Evolutionary conservation across 2,329 filamentous ascomycete genomes (phyloP).

Genomic region (Clonostachys sp.): DNA sequence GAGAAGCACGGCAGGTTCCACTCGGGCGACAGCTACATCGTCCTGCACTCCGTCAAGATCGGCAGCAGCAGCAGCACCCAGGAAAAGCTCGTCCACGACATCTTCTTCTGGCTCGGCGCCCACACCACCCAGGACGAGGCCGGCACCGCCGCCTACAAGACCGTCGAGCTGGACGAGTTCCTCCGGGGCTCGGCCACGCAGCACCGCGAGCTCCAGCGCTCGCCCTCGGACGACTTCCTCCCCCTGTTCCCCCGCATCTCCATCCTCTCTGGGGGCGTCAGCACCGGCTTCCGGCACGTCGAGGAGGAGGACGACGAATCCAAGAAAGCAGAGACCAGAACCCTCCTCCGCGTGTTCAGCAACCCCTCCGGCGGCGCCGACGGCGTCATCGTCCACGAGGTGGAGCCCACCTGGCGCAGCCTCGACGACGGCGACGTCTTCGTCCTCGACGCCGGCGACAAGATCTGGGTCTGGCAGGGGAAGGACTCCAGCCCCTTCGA

Average conservation of each 20-base stretch:
- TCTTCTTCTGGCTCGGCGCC: slow-evolving; percentile 66
- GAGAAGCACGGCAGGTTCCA: slow-evolving; percentile 55
- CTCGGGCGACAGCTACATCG: slow-evolving; percentile 65
- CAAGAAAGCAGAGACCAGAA: slow-evolving; percentile 28
- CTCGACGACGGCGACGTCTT: slow-evolving; percentile 65
- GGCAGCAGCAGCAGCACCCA: slow-evolving; percentile 35
- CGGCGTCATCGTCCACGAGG: slow-evolving; percentile 57
- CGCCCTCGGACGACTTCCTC: slow-evolving; percentile 56
- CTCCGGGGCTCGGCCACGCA: slow-evolving; percentile 57
- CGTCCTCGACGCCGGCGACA: slow-evolving; percentile 55
- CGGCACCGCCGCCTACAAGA: slow-evolving; percentile 66
- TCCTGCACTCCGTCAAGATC: slow-evolving; percentile 55
- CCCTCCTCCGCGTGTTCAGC: slow-evolving; percentile 60
- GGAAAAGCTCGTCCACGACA: slow-evolving; percentile 50
- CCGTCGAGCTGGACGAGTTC: slow-evolving; percentile 66
- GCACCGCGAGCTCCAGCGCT: slow-evolving; percentile 58
- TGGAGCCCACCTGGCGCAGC: slow-evolving; percentile 55
- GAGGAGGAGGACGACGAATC: slow-evolving; percentile 34
- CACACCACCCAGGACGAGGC: slow-evolving; percentile 66
- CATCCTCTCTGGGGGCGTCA: slow-evolving; percentile 57
- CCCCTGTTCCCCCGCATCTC: slow-evolving; percentile 54
- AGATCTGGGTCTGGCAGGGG: slow-evolving; percentile 70
- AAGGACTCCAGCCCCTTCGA: slow-evolving; percentile 62
- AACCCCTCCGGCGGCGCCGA: slow-evolving; percentile 40
- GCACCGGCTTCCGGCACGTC: slow-evolving; percentile 60